Evolutionary conservation across 2,329 filamentous ascomycete genomes (phyloP).

Genomic region (Paecilomyces sp.): DNA sequence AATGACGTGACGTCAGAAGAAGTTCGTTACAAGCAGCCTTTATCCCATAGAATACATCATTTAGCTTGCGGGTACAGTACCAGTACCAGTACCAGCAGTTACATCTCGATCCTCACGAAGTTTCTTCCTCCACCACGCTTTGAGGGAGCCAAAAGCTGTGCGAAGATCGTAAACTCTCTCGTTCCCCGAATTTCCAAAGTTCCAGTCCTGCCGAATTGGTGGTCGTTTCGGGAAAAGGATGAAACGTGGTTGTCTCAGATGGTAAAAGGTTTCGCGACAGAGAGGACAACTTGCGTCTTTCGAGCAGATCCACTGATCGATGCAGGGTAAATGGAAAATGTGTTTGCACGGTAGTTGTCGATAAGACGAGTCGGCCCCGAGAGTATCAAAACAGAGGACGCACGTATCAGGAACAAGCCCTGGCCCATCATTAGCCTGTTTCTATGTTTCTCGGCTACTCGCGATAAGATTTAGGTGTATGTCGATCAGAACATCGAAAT

Average conservation of each 20-base stretch:
- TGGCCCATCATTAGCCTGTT: background rate
- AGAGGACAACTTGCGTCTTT: background rate
- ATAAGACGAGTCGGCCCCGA: background rate
- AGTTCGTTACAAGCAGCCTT: background rate
- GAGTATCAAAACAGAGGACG: background rate
- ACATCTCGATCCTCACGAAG: background rate
- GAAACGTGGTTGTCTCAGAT: background rate
- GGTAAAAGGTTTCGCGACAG: background rate
- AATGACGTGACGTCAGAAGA: background rate
- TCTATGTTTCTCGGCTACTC: background rate
- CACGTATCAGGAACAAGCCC: background rate
- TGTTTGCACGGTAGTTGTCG: slow-evolving; percentile 2
- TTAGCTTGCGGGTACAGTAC: background rate
- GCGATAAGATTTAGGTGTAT: background rate
- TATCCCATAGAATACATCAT: background rate
- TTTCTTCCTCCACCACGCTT: background rate
- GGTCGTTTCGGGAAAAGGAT: background rate
- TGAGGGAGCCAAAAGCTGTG: background rate
- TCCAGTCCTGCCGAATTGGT: background rate
- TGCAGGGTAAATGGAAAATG: slow-evolving; percentile 1
- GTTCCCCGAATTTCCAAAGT: background rate
- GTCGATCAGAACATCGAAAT: background rate
- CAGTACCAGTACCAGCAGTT: background rate
- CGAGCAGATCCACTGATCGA: slow-evolving; percentile 1
- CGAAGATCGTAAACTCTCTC: background rate